phyloP scores from a whole-genome alignment of 257 asterid genomes.

The Thymus quinquecostatus region DNA sequence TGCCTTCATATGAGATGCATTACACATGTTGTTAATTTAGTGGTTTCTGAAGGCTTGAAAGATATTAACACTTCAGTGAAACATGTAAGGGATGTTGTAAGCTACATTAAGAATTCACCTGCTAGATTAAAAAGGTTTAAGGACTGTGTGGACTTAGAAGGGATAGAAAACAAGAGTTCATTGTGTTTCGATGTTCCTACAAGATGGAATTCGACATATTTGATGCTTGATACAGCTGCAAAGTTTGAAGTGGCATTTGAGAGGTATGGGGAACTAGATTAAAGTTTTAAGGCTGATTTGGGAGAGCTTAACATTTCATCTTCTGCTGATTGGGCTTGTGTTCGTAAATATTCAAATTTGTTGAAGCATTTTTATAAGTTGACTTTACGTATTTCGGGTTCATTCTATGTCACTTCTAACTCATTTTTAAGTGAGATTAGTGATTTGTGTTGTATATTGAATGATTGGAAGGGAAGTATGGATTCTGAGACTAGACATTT shows the following conservation, averaged over 20 bases:
- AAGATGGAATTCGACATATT: background rate
- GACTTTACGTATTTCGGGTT: background rate
- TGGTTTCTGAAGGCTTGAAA: conserved; percentile 8
- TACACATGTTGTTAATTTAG: conserved; percentile 12
- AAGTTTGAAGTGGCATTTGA: background rate
- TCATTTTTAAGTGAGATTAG: background rate
- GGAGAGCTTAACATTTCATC: background rate
- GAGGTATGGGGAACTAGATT: background rate
- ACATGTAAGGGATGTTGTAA: background rate
- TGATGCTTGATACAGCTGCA: background rate
- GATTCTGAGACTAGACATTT: background rate
- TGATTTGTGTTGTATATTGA: background rate
- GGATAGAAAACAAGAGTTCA: background rate
- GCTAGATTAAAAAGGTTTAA: background rate
- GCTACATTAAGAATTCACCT: background rate
- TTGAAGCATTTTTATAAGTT: background rate
- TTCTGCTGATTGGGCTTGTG: background rate
- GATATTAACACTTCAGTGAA: background rate
- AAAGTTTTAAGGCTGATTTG: background rate
- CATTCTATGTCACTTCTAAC: background rate
- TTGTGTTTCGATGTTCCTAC: background rate
- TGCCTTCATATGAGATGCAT: conserved; percentile 24
- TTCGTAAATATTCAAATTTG: background rate
- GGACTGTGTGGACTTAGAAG: background rate
- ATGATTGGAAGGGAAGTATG: background rate